phyloP scores from a whole-genome alignment of 768 basidiomycete species.

The Leccinum boreale region DNA sequence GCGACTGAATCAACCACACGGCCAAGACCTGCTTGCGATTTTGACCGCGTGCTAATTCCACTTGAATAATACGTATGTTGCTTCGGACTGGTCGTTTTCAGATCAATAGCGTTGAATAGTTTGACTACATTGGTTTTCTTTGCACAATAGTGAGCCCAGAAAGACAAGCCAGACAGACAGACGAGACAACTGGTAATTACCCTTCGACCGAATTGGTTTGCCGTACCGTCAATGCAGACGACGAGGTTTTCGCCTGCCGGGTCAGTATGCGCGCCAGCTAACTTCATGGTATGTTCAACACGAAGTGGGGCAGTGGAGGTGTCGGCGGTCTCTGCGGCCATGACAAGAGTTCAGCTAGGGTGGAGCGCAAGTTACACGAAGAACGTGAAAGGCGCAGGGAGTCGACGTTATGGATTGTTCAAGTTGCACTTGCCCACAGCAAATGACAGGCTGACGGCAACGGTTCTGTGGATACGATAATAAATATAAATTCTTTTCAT shows the following conservation, averaged over 20 bases:
- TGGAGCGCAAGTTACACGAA: not conserved
- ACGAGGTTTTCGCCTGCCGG: conserved; percentile 13
- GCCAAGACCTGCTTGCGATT: conserved; percentile 16
- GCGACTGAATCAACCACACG: conserved; percentile 1
- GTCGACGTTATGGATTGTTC: not conserved
- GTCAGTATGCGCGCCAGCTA: not conserved
- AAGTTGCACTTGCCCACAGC: not conserved
- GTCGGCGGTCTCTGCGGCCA: not conserved
- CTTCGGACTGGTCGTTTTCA: conserved; percentile 1
- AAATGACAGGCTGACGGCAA: not conserved
- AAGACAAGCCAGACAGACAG: not conserved
- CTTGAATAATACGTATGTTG: conserved; percentile 35
- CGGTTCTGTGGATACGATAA: not conserved
- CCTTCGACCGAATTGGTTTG: not conserved
- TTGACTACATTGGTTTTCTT: not conserved
- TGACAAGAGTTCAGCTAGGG: not conserved
- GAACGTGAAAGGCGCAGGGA: not conserved
- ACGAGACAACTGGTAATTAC: not conserved
- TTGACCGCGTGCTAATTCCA: conserved; percentile 32
- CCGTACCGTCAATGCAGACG: not conserved
- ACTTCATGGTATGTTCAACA: not conserved
- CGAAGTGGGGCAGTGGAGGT: not conserved
- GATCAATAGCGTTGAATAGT: conserved; percentile 5
- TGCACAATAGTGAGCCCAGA: not conserved
- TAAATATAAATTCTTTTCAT: not conserved